phyloP scores from a whole-genome alignment of 805 yeast species.

The Ogataea neopini region DNA sequence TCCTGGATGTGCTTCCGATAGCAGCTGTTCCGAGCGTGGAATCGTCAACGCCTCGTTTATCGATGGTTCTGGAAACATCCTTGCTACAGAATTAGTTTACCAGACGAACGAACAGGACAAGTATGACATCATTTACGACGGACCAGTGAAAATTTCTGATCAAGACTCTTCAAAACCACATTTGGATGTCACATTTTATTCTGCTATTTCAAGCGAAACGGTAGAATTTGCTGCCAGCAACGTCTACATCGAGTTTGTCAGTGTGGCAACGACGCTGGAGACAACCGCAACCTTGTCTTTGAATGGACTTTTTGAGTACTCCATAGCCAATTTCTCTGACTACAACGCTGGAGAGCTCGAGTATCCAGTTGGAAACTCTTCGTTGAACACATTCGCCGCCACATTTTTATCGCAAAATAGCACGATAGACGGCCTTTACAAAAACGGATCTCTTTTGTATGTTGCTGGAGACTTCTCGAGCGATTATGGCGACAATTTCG shows the following conservation, averaged over 20 bases:
- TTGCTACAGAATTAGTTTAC: conserved; percentile 52
- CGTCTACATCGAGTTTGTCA: conserved; percentile 49
- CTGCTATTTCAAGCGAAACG: conserved; percentile 35
- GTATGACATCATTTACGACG: conserved; percentile 75
- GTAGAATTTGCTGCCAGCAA: conserved; percentile 72
- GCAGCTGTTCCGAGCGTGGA: conserved; percentile 70
- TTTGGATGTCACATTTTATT: conserved; percentile 42
- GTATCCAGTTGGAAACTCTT: conserved; percentile 47
- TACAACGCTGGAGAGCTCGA: conserved; percentile 21
- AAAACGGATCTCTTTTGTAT: conserved; percentile 37
- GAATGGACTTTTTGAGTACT: conserved; percentile 84
- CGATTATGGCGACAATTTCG: conserved; percentile 39
- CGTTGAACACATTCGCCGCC: conserved; percentile 43
- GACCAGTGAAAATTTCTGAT: conserved; percentile 56
- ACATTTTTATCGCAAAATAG: conserved; percentile 40
- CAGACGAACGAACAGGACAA: conserved; percentile 82
- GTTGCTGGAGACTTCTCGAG: conserved; percentile 53
- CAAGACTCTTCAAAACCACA: conserved; percentile 33
- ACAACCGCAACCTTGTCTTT: conserved; percentile 39
- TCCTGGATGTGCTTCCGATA: conserved; percentile 78
- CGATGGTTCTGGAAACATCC: conserved; percentile 45
- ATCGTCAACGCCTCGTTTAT: conserved; percentile 72
- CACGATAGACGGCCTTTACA: conserved; percentile 37
- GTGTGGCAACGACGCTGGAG: conserved; percentile 41
- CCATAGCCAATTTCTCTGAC: conserved; percentile 61